These are phyloP conservation scores for Mycena pura DNA, from an alignment of 768 basidiomycete genomes.

Conservation along the genomic window DNA sequence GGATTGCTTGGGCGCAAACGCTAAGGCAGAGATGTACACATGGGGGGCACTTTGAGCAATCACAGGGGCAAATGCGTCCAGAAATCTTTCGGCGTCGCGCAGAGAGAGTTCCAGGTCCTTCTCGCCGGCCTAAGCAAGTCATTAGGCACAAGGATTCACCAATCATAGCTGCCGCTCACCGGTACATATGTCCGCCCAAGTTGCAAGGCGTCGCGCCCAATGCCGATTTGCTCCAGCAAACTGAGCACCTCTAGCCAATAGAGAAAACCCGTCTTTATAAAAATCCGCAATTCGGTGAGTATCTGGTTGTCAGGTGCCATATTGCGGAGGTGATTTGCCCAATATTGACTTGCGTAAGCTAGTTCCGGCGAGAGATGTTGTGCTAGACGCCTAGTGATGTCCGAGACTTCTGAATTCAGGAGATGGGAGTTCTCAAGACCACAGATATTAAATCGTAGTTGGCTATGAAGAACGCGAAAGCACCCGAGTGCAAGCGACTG, in stretches of 20 bases:
- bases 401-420: neutral
- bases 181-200: neutral
- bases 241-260: constrained; percentile 5
- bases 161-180: neutral
- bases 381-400: neutral
- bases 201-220: neutral
- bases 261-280: neutral
- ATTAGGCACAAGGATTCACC: neutral
- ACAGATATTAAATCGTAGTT: constrained; percentile 2
- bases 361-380: neutral
- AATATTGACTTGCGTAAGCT: neutral
- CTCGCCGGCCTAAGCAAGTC: neutral
- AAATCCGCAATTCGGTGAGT: neutral
- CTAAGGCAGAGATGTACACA: constrained; percentile 1
- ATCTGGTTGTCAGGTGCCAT: neutral
- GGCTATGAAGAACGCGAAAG: neutral
- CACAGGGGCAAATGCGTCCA: neutral
- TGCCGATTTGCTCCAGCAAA: neutral
- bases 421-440: neutral
- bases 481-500: neutral
- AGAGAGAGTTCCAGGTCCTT: neutral
- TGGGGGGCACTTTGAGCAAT: neutral
- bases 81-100: neutral
- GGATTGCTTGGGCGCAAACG: neutral
- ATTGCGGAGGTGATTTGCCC: neutral